These are phyloP conservation scores for Boletus subparvulus DNA, from an alignment of 768 basidiomycete species.

Conservation along the genomic window DNA sequence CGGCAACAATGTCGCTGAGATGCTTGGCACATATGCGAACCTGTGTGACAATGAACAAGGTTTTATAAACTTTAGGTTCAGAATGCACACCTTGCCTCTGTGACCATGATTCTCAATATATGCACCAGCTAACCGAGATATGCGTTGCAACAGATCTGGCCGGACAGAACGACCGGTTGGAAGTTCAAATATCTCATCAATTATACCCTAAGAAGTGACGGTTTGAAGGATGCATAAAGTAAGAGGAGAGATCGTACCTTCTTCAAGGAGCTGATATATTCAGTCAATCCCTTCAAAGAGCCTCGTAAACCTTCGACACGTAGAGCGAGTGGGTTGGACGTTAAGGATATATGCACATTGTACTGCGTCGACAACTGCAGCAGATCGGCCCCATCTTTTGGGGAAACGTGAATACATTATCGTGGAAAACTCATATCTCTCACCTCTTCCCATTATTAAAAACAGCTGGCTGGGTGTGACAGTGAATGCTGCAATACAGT, in stretches of 20 bases:
- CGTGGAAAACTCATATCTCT: neutral
- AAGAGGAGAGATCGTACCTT: constrained; percentile 35
- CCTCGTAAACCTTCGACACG: constrained; percentile 58
- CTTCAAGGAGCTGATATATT: constrained; percentile 49
- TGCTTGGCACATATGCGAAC: constrained; percentile 55
- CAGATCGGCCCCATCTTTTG: constrained; percentile 62
- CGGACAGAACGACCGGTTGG: constrained; percentile 46
- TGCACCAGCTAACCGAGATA: constrained; percentile 69
- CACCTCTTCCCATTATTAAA: constrained; percentile 71
- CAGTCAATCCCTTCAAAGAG: constrained; percentile 47
- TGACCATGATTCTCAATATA: constrained; percentile 53
- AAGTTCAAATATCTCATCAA: constrained; percentile 39
- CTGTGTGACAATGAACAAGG: constrained; percentile 33
- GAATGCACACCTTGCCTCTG: constrained; percentile 43
- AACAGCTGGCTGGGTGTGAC: constrained; percentile 63
- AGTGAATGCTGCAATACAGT: constrained; percentile 45
- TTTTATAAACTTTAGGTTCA: neutral
- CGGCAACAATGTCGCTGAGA: constrained; percentile 37
- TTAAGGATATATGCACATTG: constrained; percentile 61
- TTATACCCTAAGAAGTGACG: constrained; percentile 19
- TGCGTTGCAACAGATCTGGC: constrained; percentile 51
- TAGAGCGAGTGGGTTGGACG: constrained; percentile 54
- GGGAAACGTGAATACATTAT: constrained; percentile 9
- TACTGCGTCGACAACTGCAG: constrained; percentile 57
- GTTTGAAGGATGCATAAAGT: neutral